Conservation (phyloP, 768 basidiomycete genomes). For the Leccinum subgranulosum region DNA sequence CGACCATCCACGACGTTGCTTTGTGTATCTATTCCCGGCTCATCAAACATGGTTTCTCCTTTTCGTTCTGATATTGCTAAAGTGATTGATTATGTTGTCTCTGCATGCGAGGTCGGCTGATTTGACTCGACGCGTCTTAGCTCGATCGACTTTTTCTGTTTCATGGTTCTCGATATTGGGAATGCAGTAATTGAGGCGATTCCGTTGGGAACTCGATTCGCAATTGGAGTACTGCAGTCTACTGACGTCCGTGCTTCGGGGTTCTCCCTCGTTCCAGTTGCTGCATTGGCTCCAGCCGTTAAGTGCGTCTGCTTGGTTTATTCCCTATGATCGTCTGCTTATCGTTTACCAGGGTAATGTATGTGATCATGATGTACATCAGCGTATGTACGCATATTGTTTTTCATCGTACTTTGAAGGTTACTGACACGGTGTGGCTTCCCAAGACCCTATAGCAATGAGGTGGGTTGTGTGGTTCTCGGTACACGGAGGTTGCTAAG, state of each 20-base stretch:
- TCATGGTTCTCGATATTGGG: slow-evolving; percentile 85
- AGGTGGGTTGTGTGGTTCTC: slow-evolving; percentile 41
- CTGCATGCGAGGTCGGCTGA: background rate
- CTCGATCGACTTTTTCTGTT: slow-evolving; percentile 83
- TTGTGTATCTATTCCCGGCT: slow-evolving; percentile 85
- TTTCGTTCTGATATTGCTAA: slow-evolving; percentile 62
- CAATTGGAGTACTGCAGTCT: slow-evolving; percentile 77
- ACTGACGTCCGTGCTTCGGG: slow-evolving; percentile 84
- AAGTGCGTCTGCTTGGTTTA: slow-evolving; percentile 49
- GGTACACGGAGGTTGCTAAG: background rate
- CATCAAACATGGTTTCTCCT: slow-evolving; percentile 94
- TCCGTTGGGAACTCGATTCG: slow-evolving; percentile 65
- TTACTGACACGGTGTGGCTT: slow-evolving; percentile 3
- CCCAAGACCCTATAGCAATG: slow-evolving; percentile 73
- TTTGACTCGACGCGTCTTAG: slow-evolving; percentile 35
- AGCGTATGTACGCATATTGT: slow-evolving; percentile 60
- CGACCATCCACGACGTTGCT: slow-evolving; percentile 92
- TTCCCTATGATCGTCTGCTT: background rate
- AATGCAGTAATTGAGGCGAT: slow-evolving; percentile 66
- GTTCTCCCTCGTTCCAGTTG: slow-evolving; percentile 72
- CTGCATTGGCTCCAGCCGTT: slow-evolving; percentile 81
- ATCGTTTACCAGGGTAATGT: slow-evolving; percentile 58
- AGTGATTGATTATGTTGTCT: slow-evolving; percentile 39
- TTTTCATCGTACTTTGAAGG: background rate
- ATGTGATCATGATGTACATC: slow-evolving; percentile 93